Conservation (phyloP, 2,329 filamentous ascomycete genomes). For the Fusarium subtropicale region DNA sequence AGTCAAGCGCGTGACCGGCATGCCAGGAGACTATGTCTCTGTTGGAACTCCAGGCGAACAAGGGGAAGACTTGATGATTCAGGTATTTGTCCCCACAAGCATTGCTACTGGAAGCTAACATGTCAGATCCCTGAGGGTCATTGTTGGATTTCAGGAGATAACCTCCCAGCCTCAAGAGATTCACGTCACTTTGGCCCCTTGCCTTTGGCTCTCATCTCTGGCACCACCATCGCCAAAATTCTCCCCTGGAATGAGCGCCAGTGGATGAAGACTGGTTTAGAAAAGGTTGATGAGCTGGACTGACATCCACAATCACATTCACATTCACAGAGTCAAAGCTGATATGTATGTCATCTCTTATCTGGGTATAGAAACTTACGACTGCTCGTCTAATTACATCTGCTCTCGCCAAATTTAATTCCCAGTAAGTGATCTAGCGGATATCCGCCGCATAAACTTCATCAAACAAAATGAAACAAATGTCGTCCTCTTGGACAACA, state of each 20-base stretch:
- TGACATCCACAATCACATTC: constrained; percentile 19
- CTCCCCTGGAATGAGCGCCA: constrained; percentile 64
- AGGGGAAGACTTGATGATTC: constrained; percentile 68
- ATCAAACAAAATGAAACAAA: constrained; percentile 48
- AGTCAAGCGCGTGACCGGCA: constrained; percentile 82
- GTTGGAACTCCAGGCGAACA: constrained; percentile 68
- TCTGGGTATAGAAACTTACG: constrained; percentile 48
- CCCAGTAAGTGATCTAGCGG: constrained; percentile 37
- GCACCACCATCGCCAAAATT: constrained; percentile 79
- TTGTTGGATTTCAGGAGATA: constrained; percentile 92
- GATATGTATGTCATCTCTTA: constrained; percentile 44
- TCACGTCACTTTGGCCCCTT: constrained; percentile 88
- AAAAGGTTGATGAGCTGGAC: constrained; percentile 47
- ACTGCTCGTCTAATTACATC: constrained; percentile 53
- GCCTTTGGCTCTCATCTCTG: constrained; percentile 84
- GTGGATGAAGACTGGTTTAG: constrained; percentile 61
- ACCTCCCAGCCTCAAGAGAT: constrained; percentile 84
- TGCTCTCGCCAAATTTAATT: constrained; percentile 37
- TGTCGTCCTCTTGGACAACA: constrained; percentile 29
- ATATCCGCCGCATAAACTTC: constrained; percentile 51
- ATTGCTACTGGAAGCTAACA: constrained; percentile 7
- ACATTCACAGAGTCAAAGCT: not conserved
- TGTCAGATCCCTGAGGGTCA: constrained; percentile 86
- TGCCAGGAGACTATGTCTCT: constrained; percentile 81
- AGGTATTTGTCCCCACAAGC: constrained; percentile 59